These are phyloP conservation scores for Penicillium taxi DNA, from an alignment of 495 filamentous ascomycete genomes.

Conservation along the genomic window DNA sequence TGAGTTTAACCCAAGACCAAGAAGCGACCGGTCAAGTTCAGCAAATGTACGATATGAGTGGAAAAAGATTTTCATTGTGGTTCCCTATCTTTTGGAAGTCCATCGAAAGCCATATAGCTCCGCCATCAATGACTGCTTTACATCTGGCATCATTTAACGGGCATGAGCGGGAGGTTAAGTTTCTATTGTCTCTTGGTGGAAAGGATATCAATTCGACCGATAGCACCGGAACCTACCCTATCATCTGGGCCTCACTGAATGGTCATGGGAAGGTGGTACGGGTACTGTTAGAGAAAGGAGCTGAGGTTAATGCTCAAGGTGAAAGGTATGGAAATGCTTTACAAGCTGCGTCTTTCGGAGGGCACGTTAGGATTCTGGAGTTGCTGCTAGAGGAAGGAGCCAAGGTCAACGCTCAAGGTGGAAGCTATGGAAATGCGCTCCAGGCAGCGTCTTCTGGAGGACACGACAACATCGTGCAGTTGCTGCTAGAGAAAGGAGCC, in stretches of 20 bases:
- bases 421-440: not conserved
- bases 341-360: not conserved
- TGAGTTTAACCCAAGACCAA: constrained; percentile 1
- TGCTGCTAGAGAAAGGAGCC: not conserved
- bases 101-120: not conserved
- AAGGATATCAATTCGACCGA: constrained; percentile 6
- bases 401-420: not conserved
- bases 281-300: not conserved
- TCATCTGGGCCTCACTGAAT: constrained; percentile 13
- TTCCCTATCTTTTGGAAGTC: constrained; percentile 14
- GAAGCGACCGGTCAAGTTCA: constrained; percentile 3
- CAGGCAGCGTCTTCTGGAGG: not conserved
- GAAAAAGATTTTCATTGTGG: constrained; percentile 7
- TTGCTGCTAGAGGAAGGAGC: not conserved
- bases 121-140: constrained; percentile 8
- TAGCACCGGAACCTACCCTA: constrained; percentile 9
- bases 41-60: constrained; percentile 8
- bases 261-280: constrained; percentile 7
- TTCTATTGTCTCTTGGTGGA: constrained; percentile 5
- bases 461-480: not conserved
- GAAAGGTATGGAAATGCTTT: not conserved
- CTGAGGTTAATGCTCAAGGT: not conserved
- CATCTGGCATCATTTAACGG: constrained; percentile 14
- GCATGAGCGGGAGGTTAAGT: constrained; percentile 11
- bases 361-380: not conserved